Evolutionary conservation across 441 rosid species (phyloP).

Genomic region (Biscutella laevigata): DNA sequence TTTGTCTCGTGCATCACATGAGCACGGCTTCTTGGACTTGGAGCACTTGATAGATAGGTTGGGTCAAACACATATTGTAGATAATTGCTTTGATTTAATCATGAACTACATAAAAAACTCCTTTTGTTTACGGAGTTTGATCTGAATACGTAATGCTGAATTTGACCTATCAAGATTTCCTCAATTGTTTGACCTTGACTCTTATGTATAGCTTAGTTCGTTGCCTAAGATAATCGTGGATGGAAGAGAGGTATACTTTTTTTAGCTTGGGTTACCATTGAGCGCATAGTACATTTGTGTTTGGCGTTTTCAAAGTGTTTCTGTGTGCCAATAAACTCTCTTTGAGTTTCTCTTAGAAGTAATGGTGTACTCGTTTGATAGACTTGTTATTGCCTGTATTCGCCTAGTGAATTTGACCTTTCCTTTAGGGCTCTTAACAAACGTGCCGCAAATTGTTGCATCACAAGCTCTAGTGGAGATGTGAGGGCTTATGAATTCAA

Average conservation of each 20-base stretch:
- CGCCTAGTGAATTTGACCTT: background rate
- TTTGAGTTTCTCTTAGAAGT: background rate
- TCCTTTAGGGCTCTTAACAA: background rate
- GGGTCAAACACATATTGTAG: background rate
- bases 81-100: background rate
- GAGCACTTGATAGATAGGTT: too few relatives aligned
- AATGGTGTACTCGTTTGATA: background rate
- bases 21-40: too few relatives aligned
- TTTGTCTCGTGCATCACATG: too few relatives aligned
- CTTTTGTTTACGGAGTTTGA: background rate
- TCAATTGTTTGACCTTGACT: background rate
- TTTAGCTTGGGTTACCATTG: too few relatives aligned
- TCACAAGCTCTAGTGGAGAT: fast-evolving
- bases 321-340: background rate
- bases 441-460: background rate
- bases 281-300: too few relatives aligned
- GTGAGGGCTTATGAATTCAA: background rate
- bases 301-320: too few relatives aligned
- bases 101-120: background rate
- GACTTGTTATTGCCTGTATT: background rate
- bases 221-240: too few relatives aligned
- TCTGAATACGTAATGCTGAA: background rate
- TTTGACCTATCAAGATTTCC: background rate
- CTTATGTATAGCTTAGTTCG: too few relatives aligned
- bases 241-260: too few relatives aligned